A percentile compares a stretch with the other conserved stretches of the same genome.
Conservation (phyloP, 1,139 yeast genomes). For the Geotrichum cucujoidarum region DNA sequence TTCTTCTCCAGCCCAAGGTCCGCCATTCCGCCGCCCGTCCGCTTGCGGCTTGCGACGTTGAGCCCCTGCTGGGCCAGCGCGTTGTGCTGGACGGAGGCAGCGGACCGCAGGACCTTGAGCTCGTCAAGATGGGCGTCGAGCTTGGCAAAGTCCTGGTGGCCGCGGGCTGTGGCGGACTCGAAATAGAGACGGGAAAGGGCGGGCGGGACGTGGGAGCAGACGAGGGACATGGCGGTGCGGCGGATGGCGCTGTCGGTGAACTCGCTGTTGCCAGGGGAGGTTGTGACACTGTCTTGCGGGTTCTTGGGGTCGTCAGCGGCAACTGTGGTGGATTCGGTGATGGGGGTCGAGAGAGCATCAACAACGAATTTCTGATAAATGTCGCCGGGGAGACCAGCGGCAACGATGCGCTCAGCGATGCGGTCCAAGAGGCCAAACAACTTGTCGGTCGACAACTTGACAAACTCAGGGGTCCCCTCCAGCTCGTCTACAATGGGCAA, state of each 20-base stretch:
- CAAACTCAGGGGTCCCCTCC: slow-evolving; percentile 14
- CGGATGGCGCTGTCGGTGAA: slow-evolving; percentile 25
- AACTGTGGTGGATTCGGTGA: no score
- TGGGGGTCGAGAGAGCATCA: slow-evolving; percentile 23
- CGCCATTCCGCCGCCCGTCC: slow-evolving; percentile 4
- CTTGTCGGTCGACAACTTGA: slow-evolving; percentile 23
- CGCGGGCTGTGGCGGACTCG: no score
- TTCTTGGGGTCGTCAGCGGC: slow-evolving; percentile 26
- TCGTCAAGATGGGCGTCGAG: slow-evolving; percentile 24
- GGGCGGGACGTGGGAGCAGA: slow-evolving; percentile 32
- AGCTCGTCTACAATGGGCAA: slow-evolving; percentile 6
- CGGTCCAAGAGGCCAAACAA: slow-evolving; percentile 23
- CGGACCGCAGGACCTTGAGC: slow-evolving; percentile 22
- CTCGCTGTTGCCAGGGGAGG: neutral
- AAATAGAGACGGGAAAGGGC: slow-evolving; percentile 23
- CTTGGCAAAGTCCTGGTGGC: slow-evolving; percentile 26
- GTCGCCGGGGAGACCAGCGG: slow-evolving; percentile 22
- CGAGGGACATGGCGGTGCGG: slow-evolving; percentile 30
- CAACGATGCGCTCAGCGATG: slow-evolving; percentile 21
- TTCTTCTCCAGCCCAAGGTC: neutral
- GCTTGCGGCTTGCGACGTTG: slow-evolving; percentile 1
- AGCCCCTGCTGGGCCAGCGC: slow-evolving; percentile 15
- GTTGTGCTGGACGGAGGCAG: slow-evolving; percentile 23
- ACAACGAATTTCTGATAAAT: slow-evolving; percentile 18
- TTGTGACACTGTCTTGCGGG: slow-evolving; percentile 26